Percentiles rank a stretch among this genome's conserved stretches.
Evolutionary conservation across 1,284 basidiomycete species (phyloP).

Genomic region (Pseudozyma thailandica): DNA sequence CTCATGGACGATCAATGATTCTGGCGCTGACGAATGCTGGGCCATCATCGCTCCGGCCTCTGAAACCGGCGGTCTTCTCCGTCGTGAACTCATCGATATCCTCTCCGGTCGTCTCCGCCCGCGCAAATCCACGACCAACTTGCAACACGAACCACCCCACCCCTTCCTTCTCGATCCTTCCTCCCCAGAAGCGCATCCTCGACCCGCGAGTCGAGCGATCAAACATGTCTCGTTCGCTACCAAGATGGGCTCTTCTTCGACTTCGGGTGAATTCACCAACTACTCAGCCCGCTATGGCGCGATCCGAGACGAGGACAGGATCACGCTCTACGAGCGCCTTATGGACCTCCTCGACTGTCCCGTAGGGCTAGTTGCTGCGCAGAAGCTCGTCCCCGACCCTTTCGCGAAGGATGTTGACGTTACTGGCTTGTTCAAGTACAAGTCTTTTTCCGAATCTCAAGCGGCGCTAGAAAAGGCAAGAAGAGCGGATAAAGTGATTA

Average conservation of each 20-base stretch:
- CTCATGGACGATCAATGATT: conserved; percentile 53
- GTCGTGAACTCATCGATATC: conserved; percentile 45
- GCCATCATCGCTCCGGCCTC: conserved; percentile 58
- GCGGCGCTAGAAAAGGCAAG: conserved; percentile 18
- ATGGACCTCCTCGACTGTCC: conserved; percentile 56
- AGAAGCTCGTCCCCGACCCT: conserved; percentile 56
- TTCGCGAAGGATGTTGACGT: conserved; percentile 25
- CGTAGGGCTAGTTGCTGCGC: conserved; percentile 50
- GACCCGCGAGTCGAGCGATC: conserved; percentile 21
- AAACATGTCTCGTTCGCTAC: conserved; percentile 58
- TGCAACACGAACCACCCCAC: conserved; percentile 26
- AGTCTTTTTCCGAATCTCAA: conserved; percentile 9
- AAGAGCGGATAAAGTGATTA: conserved; percentile 35
- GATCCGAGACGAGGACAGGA: conserved; percentile 58
- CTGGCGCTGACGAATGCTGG: conserved; percentile 53
- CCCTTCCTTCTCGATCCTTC: conserved; percentile 31
- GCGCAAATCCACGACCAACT: neutral
- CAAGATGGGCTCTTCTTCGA: conserved; percentile 18
- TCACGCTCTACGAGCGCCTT: conserved; percentile 61
- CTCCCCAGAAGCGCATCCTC: neutral
- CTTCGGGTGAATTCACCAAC: conserved; percentile 57
- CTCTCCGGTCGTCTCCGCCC: conserved; percentile 32
- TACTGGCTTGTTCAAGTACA: conserved; percentile 52
- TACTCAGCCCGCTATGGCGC: conserved; percentile 63
- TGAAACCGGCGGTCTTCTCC: conserved; percentile 51